Base-by-base conservation (phyloP, 306 rosid species). In the Cucumis melo region DNA sequence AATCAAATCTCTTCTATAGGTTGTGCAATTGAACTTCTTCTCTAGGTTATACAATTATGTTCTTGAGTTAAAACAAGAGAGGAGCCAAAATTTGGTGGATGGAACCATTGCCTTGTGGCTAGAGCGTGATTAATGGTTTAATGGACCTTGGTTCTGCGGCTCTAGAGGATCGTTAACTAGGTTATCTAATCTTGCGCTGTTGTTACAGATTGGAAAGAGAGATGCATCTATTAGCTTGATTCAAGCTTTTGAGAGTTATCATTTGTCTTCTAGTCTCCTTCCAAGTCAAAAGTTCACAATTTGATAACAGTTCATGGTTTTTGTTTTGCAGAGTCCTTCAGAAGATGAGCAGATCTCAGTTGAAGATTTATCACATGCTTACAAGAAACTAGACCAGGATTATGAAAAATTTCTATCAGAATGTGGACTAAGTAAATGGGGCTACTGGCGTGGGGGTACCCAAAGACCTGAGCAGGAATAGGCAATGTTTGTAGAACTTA, bases 391-490 rank as follows among this genome's bases (percentile, higher is more conserved):
- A 63, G 86, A 83, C 42, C 81, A 51, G 17, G 86, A 80, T 39
- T 83, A 83, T 61, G 53, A 78, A 56, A 81, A 74, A 56, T 83
- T 83, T 74, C 74, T 83, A 46, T 51, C 84, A 57, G 76, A 80
- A 38, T 80, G 86, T 74, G 86, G 86, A 74, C 66, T 83, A 67
- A 80, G 75, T 72, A 75, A 83, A 44, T 80, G 42, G 58, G 83
- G 83, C 46, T 58, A 80, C 19, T 80, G 86, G 86, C 81, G 81
- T 17, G 83, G 83, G 50, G 86, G 79, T 72, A 63, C 83, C 50
- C 78, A 42, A 60, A 78, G 71, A 77, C 48, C 72, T 29, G 53
- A 62, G 32, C 48, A 63, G 24, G 71, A 36, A 63, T 77, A 56
- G 29, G 23, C 36, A 74, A 23, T 75, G 9, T 41, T 54, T 73